A percentile compares a stretch with the other conserved stretches of the same genome.
Conservation (phyloP, 352 stramenopile species). For the Elongisporangium undulatum region DNA sequence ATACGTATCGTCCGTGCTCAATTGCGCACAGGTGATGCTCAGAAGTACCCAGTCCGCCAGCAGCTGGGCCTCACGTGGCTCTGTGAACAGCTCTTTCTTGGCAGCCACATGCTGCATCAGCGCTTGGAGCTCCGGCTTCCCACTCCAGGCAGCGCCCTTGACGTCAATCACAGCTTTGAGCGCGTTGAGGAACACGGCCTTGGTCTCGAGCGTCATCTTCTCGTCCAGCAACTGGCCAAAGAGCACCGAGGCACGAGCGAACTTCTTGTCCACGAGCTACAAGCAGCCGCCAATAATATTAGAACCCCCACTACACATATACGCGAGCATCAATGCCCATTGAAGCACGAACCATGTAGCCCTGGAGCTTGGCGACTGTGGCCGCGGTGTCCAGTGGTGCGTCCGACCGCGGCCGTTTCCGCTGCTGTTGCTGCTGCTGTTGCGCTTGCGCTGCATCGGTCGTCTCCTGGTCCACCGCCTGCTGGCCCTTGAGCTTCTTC, state of each 20-base stretch:
- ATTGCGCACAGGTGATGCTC: slow-evolving; percentile 50
- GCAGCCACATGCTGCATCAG: slow-evolving; percentile 36
- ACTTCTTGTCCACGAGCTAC: slow-evolving; percentile 74
- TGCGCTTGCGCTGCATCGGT: neutral
- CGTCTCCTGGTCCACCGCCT: neutral
- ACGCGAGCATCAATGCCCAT: neutral
- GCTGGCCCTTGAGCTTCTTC: neutral
- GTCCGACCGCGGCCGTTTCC: slow-evolving; percentile 22
- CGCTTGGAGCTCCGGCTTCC: slow-evolving; percentile 46
- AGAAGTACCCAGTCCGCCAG: slow-evolving; percentile 50
- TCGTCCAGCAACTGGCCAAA: slow-evolving; percentile 45
- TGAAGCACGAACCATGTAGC: slow-evolving; percentile 47
- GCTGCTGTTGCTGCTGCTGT: neutral
- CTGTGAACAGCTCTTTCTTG: slow-evolving; percentile 24
- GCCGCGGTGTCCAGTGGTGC: slow-evolving; percentile 32
- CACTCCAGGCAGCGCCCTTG: slow-evolving; percentile 39
- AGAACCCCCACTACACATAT: neutral
- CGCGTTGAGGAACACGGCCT: slow-evolving; percentile 38
- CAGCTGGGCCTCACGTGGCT: slow-evolving; percentile 6
- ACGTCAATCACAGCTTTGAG: slow-evolving; percentile 36
- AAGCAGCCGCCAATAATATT: slow-evolving; percentile 1
- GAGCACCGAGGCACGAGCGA: slow-evolving; percentile 55
- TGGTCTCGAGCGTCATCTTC: slow-evolving; percentile 29
- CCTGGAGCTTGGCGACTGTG: slow-evolving; percentile 51
- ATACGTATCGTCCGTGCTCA: slow-evolving; percentile 82